Evolutionary conservation across 192 early-diverging fungal genomes (phyloP), one percentile per base, ranked within the genome.

Genomic region (Coemansia umbellata): DNA sequence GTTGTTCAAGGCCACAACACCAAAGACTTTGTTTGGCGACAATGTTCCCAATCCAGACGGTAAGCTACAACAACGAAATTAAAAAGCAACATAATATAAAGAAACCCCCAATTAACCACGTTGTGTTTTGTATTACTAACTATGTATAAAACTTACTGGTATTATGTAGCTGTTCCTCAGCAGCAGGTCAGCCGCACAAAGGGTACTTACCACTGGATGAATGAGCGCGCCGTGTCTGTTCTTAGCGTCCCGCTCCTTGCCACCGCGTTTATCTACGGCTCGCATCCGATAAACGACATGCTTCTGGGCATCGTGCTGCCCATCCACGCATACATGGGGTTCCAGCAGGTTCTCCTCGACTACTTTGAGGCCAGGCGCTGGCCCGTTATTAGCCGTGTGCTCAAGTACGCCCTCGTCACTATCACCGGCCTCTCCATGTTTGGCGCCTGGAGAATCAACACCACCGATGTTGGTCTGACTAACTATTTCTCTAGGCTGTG

Each of bases 171-270:
- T 23, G 76, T 78, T 13, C 58, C 81, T 6, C 55, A 70, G 58
- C 82, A 73, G 13, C 31, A 62, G 3, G 59, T 79, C 18, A 79
- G 86, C 74, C 82, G 81, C 56, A 74, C 86, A 32, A 82, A 90
- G 63, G 96, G 96, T 18, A 91, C 91, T 35, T 90, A 93, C 73
- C 96, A 97, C 81, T 98, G 96, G 96, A 84, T 88, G 81, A 80
- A 87, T 64, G 96, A 98, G 66, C 93, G 96, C 37, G 83, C 81
- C n/a, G 65, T 94, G 17, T 83, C 87, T 36, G 19, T 90, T 31
- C 81, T 86, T 18, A 60, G 88, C 50, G 60, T 92, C 19, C 93
- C 94, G 18, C 65, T 95, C 21, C 65, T 93, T 36, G 84, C 74
- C 13, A 82, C 85, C n/a, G 87, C 91, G 31, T 74, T 91, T 33